Conservation (phyloP, 2,329 filamentous ascomycete genomes). For the Trichophyton benhamiae region DNA sequence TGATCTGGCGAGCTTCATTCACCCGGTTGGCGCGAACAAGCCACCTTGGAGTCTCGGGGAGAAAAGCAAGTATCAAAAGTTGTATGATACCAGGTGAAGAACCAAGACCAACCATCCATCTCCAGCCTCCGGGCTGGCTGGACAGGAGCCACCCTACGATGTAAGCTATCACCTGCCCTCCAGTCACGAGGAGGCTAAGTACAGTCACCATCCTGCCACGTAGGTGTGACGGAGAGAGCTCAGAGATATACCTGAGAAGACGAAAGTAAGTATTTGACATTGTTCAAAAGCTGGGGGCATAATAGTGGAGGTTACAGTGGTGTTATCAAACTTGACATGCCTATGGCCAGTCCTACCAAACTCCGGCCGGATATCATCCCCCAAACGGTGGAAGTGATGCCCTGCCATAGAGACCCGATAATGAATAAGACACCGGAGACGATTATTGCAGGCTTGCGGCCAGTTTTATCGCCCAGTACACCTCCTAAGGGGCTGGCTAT, state of each 20-base stretch:
- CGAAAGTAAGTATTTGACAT: neutral
- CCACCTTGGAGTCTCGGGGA: slow-evolving; percentile 87
- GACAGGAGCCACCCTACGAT: slow-evolving; percentile 65
- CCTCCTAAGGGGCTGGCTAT: slow-evolving; percentile 44
- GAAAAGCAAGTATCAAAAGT: slow-evolving; percentile 51
- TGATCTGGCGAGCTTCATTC: slow-evolving; percentile 50
- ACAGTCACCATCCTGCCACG: slow-evolving; percentile 72
- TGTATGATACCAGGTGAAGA: slow-evolving; percentile 65
- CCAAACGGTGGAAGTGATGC: slow-evolving; percentile 29
- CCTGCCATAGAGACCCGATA: slow-evolving; percentile 34
- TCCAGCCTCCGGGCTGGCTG: slow-evolving; percentile 56
- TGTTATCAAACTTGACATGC: slow-evolving; percentile 57
- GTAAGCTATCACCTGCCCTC: slow-evolving; percentile 83
- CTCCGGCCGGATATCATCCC: slow-evolving; percentile 37
- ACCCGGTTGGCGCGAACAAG: slow-evolving; percentile 57
- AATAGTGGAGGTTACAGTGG: slow-evolving; percentile 44
- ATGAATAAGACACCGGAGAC: slow-evolving; percentile 36
- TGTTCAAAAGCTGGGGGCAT: neutral
- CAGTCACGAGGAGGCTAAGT: slow-evolving; percentile 69
- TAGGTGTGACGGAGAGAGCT: slow-evolving; percentile 64
- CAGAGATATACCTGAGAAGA: slow-evolving; percentile 57
- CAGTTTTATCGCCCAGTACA: slow-evolving; percentile 38
- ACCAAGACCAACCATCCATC: slow-evolving; percentile 84
- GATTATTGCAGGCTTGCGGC: slow-evolving; percentile 37
- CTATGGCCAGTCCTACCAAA: slow-evolving; percentile 37